A percentile compares a stretch with the other conserved stretches of the same genome.
phyloP scores from a whole-genome alignment of 441 rosid genomes.

The Daphne laureola region DNA sequence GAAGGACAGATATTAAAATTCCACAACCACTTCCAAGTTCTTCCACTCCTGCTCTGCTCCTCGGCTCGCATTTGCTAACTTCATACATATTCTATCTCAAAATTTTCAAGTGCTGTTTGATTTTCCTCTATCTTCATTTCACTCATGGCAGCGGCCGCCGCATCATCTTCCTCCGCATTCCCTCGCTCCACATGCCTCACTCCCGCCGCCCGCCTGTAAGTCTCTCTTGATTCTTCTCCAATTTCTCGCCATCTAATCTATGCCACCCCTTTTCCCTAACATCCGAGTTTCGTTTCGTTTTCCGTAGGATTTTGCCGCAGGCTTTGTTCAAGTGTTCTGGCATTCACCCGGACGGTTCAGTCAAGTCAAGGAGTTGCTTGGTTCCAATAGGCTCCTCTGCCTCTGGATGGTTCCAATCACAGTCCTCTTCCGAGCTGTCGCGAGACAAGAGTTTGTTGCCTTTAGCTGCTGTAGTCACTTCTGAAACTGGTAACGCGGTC shows the following conservation, averaged over 20 bases:
- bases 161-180: slow-evolving; percentile 32
- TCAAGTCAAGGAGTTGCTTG: slow-evolving; percentile 17
- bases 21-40: too few species aligned
- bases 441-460: slow-evolving; percentile 25
- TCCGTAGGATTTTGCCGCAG: slow-evolving; percentile 38
- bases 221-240: not conserved
- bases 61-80: too few species aligned
- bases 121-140: too few species aligned
- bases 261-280: not conserved
- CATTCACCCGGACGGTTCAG: slow-evolving; percentile 20
- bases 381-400: slow-evolving; percentile 22
- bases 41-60: too few species aligned
- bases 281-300: not conserved
- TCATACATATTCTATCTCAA: too few species aligned
- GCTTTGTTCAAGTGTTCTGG: slow-evolving; percentile 24
- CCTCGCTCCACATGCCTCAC: slow-evolving; percentile 29
- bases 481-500: slow-evolving; percentile 29
- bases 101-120: too few species aligned
- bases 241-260: not conserved
- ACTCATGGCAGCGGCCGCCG: slow-evolving; percentile 1
- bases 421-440: slow-evolving; percentile 20
- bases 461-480: slow-evolving; percentile 53
- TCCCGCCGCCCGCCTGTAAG: slow-evolving; percentile 29
- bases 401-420: slow-evolving; percentile 28
- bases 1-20: too few species aligned